phyloP scores from a whole-genome alignment of 129 eudicot species.

The Oenanthe sinensis region DNA sequence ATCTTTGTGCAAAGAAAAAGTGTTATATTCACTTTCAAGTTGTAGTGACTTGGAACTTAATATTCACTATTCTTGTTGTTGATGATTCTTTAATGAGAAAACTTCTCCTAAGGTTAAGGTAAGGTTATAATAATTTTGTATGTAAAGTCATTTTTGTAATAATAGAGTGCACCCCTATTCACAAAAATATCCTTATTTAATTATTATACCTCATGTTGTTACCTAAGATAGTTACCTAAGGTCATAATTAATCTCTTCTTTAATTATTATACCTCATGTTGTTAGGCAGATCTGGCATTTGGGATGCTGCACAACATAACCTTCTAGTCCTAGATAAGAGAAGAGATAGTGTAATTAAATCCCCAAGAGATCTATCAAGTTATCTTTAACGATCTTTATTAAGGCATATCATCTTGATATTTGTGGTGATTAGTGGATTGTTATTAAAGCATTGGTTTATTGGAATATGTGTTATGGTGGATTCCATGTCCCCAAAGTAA shows the following conservation, averaged over 20 bases:
- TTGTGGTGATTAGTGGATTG: slow-evolving; percentile 3
- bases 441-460: neutral
- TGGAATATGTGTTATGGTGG: slow-evolving; percentile 9
- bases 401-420: neutral
- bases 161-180: no score
- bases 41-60: neutral
- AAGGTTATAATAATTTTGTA: no score
- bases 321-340: slow-evolving; percentile 3
- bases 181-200: no score
- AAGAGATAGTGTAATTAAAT: neutral
- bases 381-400: slow-evolving; percentile 1
- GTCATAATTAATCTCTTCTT: no score
- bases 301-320: slow-evolving; percentile 1
- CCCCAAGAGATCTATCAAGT: slow-evolving; percentile 1
- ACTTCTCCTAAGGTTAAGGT: no score
- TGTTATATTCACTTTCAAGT: slow-evolving; percentile 2
- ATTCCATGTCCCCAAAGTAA: slow-evolving; percentile 5
- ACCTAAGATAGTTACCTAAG: no score
- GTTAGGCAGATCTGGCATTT: neutral
- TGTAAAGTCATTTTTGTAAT: no score
- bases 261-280: neutral
- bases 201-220: no score
- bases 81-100: no score
- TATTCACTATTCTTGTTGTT: slow-evolving; percentile 1
- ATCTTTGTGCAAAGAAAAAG: slow-evolving; percentile 3